Conservation (phyloP, 768 basidiomycete species). For the Lentinula aciculospora region DNA sequence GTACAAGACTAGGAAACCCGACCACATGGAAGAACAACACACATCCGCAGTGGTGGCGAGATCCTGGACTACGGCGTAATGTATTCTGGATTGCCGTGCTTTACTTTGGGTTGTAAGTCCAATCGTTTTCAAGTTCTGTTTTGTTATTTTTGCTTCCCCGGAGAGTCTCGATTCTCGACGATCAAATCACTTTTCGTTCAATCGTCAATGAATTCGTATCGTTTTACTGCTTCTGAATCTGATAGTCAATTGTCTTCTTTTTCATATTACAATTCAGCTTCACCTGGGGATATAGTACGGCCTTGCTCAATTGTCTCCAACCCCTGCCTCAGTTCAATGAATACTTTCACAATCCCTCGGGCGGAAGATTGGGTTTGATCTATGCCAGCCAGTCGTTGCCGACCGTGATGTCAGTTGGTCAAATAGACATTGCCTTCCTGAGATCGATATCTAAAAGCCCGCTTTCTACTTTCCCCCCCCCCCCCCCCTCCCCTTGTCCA, state of each 20-base stretch:
- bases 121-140: background rate
- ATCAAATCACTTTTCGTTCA: background rate
- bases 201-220: background rate
- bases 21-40: constrained; percentile 1
- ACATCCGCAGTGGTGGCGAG: constrained; percentile 4
- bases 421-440: background rate
- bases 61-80: background rate
- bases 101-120: constrained; percentile 5
- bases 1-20: background rate
- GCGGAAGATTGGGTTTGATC: background rate
- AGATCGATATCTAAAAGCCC: too few relatives aligned
- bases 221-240: background rate
- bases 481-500: too few relatives aligned
- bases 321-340: constrained; percentile 4
- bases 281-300: constrained; percentile 5
- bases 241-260: background rate
- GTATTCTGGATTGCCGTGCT: constrained; percentile 4
- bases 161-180: too few relatives aligned
- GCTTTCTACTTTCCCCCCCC: too few relatives aligned
- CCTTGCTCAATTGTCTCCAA: constrained; percentile 2
- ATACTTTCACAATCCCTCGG: constrained; percentile 4
- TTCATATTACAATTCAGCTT: background rate
- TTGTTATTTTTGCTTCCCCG: background rate
- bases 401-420: constrained; percentile 4
- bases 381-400: constrained; percentile 4